A percentile compares a stretch with the other conserved stretches of the same genome.
These are phyloP conservation scores for Micractinium sp. DNA, from an alignment of 139 green algal species.

Conservation along the genomic window DNA sequence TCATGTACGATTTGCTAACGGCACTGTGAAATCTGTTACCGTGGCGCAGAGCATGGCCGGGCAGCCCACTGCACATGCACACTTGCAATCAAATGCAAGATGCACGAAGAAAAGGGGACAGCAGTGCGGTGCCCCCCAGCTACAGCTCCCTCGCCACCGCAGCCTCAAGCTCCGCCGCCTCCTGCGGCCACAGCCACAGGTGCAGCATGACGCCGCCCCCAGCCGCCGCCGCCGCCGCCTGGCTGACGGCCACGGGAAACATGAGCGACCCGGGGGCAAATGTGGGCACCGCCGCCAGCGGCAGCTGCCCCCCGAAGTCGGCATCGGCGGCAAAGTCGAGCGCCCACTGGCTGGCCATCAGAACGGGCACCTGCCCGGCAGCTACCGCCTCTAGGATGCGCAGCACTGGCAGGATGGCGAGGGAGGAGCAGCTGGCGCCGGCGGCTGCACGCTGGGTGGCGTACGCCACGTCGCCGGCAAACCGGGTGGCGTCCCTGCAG, in stretches of 20 bases:
- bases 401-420: conserved; percentile 1
- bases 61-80: too few relatives aligned
- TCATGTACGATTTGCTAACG: too few relatives aligned
- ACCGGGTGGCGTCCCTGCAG: conserved; percentile 1
- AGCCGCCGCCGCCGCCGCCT: not conserved
- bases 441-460: not conserved
- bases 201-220: not conserved
- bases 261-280: not conserved
- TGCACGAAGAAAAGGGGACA: too few relatives aligned
- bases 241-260: not conserved
- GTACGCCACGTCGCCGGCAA: not conserved
- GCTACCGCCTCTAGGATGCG: not conserved
- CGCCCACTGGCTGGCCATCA: not conserved
- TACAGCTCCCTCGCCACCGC: not conserved
- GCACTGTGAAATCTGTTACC: too few relatives aligned
- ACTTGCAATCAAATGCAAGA: too few relatives aligned
- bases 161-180: not conserved
- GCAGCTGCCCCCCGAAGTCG: not conserved
- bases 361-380: not conserved
- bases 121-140: too few relatives aligned
- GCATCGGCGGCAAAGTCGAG: not conserved
- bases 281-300: not conserved
- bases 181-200: not conserved
- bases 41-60: too few relatives aligned
- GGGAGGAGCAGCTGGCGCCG: not conserved